These are phyloP conservation scores for Tagetes patula DNA, from an alignment of 129 eudicot species.

Conservation along the genomic window DNA sequence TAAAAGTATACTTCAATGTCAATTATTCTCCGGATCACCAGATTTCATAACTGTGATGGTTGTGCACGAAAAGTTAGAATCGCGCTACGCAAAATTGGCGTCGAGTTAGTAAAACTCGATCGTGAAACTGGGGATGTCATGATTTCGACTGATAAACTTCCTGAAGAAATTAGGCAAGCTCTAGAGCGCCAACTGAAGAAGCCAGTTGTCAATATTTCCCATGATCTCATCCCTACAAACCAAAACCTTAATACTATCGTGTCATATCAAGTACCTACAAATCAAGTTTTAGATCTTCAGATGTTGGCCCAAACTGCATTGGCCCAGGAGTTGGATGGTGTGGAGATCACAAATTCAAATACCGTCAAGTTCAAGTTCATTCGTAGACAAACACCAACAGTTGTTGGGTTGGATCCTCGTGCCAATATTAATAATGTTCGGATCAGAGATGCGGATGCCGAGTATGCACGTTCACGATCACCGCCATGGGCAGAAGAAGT, in stretches of 20 bases:
- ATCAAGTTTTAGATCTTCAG: neutral
- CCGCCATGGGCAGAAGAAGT: constrained; percentile 23
- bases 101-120: constrained; percentile 1
- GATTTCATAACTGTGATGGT: constrained; percentile 26
- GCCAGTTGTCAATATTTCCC: neutral
- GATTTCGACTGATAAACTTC: neutral
- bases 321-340: constrained; percentile 11
- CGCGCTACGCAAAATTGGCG: constrained; percentile 2
- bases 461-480: neutral
- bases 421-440: neutral
- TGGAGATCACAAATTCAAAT: constrained; percentile 21
- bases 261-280: neutral
- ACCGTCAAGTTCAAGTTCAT: constrained; percentile 1
- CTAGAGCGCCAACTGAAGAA: constrained; percentile 13
- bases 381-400: neutral
- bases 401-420: neutral
- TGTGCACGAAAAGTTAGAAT: constrained; percentile 9
- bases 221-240: neutral
- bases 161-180: neutral
- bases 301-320: neutral
- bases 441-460: neutral
- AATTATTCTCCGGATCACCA: neutral
- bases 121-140: neutral
- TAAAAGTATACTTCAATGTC: neutral
- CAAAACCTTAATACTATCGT: constrained; percentile 10